Base-by-base conservation (phyloP, 2,329 filamentous ascomycete species). In the Cytospora paraplurivora region DNA sequence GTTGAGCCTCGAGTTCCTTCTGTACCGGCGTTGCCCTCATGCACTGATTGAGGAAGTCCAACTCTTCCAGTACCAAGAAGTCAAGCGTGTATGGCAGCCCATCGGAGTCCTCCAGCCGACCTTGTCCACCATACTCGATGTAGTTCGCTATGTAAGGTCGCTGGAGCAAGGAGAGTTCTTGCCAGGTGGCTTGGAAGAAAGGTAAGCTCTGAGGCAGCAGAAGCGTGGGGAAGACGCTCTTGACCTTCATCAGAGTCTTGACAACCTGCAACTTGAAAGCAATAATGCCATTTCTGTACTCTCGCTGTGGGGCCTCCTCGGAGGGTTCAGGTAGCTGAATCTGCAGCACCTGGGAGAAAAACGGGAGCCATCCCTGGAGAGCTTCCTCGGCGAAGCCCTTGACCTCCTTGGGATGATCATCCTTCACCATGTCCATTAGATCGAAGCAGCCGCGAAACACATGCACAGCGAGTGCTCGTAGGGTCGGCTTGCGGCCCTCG, bases 361-460 rank as follows among this genome's bases (percentile, higher is more conserved):
- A 97, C 5, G 93, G 92, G 67, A 91, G 88, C 95, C 95, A 99
- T 57, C 86, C 85, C 69, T 82, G 84, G 56, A 98, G 82, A 0
- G 92, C 87, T 72, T 96, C 90, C 66, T 97, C 92, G 59, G 94
- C 93, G 74, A 99, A 99, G 1, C 83, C 84, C 76, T 92, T 95
- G 66, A 98, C 92, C 62, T 91, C 91, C 63, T 85, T 84, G 71
- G 91, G 91, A 77, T 98, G 91, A 69, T 96, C 92, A 69, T 97
- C 93, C 81, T 97, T 90, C 68, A 98, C 91, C 86, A 97, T 96
- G 77, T 98, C 93, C 79, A 99, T 86, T 62, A 95, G 91, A 74
- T 98, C 93, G 75, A 99, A 96, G 77, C 92, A 97, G 56, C 88
- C 88, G 63, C 92, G 86, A 81, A 98, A 97, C 63, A 97, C 91